These are phyloP conservation scores for Chionographis japonica DNA, from an alignment of 106 monocot species.

Conservation along the genomic window DNA sequence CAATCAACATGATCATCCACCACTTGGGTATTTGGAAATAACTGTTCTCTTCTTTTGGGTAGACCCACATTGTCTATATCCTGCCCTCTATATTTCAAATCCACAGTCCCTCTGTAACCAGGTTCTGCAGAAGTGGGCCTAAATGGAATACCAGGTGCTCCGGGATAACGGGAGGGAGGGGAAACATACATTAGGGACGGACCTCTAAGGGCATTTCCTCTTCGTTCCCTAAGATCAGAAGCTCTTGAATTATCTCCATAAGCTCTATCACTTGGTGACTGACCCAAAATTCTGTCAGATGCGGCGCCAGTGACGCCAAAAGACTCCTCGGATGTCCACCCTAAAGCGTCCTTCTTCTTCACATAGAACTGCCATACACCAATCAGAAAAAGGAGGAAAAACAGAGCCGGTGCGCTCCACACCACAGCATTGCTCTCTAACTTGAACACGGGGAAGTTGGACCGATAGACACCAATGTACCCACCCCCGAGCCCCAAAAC, in stretches of 20 bases:
- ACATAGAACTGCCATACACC: conserved; percentile 84
- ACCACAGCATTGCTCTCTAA: conserved; percentile 61
- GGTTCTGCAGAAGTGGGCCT: conserved; percentile 48
- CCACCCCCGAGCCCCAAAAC: conserved; percentile 67
- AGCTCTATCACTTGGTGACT: conserved; percentile 23
- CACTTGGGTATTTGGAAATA: conserved; percentile 41
- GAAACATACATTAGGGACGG: conserved; percentile 63
- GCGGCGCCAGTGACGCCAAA: conserved; percentile 29
- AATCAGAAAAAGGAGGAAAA: conserved; percentile 77
- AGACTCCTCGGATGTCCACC: conserved; percentile 70
- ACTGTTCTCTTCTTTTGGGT: conserved; percentile 60
- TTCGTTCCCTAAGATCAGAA: conserved; percentile 41
- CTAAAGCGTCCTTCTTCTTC: conserved; percentile 85
- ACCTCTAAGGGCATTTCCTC: conserved; percentile 49
- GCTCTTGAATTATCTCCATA: conserved; percentile 38
- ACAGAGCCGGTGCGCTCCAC: conserved; percentile 76
- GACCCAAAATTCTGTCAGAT: conserved; percentile 21
- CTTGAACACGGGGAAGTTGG: conserved; percentile 66
- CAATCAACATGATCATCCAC: conserved; percentile 62
- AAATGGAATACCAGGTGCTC: conserved; percentile 34
- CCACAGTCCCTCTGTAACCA: conserved; percentile 32
- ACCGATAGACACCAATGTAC: conserved; percentile 64
- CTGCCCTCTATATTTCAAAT: conserved; percentile 63
- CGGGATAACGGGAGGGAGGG: conserved; percentile 48
- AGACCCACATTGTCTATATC: conserved; percentile 52